Conservation (phyloP, 352 stramenopile genomes). For the Phytophthora rubi region DNA sequence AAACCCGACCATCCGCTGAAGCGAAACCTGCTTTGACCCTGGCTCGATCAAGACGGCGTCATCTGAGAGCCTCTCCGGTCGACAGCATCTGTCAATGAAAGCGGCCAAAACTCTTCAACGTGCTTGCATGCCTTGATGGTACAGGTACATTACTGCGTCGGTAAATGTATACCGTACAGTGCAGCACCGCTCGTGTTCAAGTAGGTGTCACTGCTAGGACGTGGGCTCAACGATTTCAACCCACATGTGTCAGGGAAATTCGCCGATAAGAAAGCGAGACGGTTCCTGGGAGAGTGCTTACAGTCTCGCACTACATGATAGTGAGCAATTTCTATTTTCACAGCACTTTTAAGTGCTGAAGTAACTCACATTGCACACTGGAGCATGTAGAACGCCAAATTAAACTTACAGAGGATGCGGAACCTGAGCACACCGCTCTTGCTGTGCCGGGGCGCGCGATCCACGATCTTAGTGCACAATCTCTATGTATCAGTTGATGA, state of each 20-base stretch:
- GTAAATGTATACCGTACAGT: neutral
- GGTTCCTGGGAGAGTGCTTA: neutral
- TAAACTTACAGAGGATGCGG: too few species aligned
- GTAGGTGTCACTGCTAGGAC: neutral
- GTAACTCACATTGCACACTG: too few species aligned
- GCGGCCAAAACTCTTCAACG: neutral
- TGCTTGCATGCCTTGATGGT: neutral
- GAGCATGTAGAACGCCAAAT: too few species aligned
- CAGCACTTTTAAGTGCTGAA: neutral
- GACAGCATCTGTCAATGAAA: neutral
- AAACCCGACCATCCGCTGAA: neutral
- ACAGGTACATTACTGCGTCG: neutral
- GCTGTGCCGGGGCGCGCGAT: neutral
- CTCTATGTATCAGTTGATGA: neutral
- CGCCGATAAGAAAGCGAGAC: neutral
- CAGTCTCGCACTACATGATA: too few species aligned
- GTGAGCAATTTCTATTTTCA: neutral
- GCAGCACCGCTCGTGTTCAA: neutral
- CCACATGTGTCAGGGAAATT: neutral
- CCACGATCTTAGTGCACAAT: neutral
- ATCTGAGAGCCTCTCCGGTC: neutral
- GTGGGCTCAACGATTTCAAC: neutral
- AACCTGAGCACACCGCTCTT: neutral
- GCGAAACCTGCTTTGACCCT: neutral
- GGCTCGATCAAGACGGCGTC: neutral